Conservation (phyloP, 495 filamentous ascomycete genomes). For the Xylaria telfairii region DNA sequence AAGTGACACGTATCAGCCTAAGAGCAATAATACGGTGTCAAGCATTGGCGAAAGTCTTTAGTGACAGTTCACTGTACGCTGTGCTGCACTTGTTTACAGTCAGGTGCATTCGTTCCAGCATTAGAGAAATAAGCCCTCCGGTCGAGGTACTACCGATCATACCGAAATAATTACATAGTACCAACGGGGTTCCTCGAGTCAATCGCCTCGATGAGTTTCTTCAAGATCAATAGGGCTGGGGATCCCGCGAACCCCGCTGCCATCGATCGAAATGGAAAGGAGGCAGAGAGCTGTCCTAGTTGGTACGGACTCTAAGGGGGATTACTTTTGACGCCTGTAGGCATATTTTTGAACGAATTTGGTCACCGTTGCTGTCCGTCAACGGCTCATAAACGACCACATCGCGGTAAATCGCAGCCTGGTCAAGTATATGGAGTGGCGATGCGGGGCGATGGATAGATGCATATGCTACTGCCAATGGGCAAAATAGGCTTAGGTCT, state of each 20-base stretch:
- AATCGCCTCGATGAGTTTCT: neutral
- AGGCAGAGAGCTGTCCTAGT: neutral
- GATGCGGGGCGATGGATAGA: neutral
- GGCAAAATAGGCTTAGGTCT: neutral
- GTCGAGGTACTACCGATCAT: neutral
- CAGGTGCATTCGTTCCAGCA: no score
- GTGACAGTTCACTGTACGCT: no score
- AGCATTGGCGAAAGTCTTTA: no score
- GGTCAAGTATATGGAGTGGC: neutral
- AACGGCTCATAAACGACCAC: neutral
- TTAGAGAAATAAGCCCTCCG: neutral
- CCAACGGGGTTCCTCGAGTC: neutral
- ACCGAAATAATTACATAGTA: neutral
- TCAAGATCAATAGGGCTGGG: neutral
- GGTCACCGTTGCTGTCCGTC: neutral
- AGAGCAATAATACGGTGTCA: no score
- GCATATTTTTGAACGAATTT: neutral
- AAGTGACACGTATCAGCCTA: no score
- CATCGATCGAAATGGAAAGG: constrained; percentile 1
- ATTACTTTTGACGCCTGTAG: neutral
- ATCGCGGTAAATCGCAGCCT: neutral
- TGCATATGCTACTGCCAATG: neutral
- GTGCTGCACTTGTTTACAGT: no score
- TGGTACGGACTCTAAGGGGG: no score
- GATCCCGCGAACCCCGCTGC: neutral